Evolutionary conservation across 208 protist species (phyloP), one percentile per base, ranked within the genome.

Genomic region (Crithidia fasciculata): DNA sequence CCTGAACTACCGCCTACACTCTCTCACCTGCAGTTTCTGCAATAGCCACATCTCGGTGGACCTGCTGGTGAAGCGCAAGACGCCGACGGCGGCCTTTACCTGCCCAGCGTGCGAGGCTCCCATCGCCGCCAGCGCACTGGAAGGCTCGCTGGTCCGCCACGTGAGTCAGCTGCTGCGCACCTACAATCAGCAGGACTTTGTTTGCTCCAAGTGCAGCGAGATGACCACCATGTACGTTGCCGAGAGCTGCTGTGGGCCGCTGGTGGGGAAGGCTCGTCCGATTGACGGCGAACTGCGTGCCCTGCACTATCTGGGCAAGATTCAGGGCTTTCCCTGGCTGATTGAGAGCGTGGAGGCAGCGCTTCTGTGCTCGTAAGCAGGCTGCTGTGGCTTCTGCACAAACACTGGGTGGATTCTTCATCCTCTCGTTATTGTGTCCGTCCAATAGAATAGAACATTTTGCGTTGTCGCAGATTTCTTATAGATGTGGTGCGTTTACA

Each of bases 121-220:
- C 2, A 88, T 97, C 64, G 73, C 86, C 0, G 69, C 80, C 4
- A 44, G 76, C 8, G 75, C 90, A 2, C 39, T 97, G 50, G 90
- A 97, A 64, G 84, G 88, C 16, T 77, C 85, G n/a, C 78, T 97
- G 4, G 88, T 97, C 54, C 91, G 93, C 5, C 74, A 82, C 19
- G 89, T 97, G 5, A 93, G 88, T 52, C 73, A 81, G 49, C 69
- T 94, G 44, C 75, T 94, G 36, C 63, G 72, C 50, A 71, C 71
- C 18, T 82, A 86, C 66, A 73, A 69, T 15, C 85, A 97, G 67
- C 89, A 95, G 74, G 93, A 97, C 78, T 97, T 95, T 80, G 80
- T 87, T 36, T 97, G 93, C 74, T 83, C 77, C 55, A 93, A 93
- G 78, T 97, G 93, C 67, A 59, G 75, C 9, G 87, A 97, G 73